phyloP scores from a whole-genome alignment of 1,139 yeast genomes.

The Sugiyamaella paludigena region DNA sequence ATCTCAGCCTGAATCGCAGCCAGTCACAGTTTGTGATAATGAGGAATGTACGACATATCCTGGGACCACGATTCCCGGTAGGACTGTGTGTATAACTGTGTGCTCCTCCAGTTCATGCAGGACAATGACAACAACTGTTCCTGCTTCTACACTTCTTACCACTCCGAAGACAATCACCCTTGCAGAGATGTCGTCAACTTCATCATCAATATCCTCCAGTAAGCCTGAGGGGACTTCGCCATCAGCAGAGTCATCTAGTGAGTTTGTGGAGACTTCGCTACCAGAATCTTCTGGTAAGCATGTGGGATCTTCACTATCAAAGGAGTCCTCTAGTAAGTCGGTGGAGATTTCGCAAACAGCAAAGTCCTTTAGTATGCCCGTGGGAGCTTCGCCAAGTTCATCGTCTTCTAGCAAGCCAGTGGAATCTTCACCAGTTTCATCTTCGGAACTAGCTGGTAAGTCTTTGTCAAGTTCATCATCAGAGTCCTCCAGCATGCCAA shows the following conservation, averaged over 20 bases:
- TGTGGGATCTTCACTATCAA: background rate
- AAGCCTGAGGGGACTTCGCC: too few species aligned
- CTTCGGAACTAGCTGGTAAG: conserved; percentile 11
- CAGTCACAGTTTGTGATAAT: background rate
- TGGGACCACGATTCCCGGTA: conserved; percentile 2
- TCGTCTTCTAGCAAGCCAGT: conserved; percentile 1
- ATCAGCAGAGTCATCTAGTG: too few species aligned
- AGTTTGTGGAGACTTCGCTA: too few species aligned
- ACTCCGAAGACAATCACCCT: too few species aligned
- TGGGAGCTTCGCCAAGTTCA: too few species aligned
- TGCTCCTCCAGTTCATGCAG: conserved; percentile 2
- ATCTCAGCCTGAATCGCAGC: too few species aligned
- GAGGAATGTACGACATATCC: background rate
- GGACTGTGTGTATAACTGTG: conserved; percentile 6
- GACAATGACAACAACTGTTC: conserved; percentile 5
- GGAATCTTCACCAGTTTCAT: background rate
- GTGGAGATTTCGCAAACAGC: too few species aligned
- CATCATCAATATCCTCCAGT: too few species aligned
- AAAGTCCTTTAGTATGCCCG: too few species aligned
- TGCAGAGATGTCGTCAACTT: too few species aligned
- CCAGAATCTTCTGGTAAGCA: conserved; percentile 1
- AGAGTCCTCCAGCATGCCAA: background rate
- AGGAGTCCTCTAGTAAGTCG: background rate
- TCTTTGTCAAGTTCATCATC: conserved; percentile 9
- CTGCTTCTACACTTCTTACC: background rate